Conservation (phyloP, 257 asterid genomes). For the Anisodus tanguticus region DNA sequence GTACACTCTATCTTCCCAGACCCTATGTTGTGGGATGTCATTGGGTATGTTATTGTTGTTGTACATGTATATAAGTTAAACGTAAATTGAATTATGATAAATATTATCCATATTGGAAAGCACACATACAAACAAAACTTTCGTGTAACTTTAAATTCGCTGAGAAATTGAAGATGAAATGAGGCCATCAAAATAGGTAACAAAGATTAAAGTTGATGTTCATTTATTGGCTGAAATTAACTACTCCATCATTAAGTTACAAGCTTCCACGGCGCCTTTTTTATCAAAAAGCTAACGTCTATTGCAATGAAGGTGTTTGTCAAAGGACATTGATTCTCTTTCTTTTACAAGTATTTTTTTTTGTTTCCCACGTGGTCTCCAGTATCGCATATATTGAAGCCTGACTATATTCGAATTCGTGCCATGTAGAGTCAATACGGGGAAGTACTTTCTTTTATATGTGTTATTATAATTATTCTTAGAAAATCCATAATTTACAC, state of each 20-base stretch:
- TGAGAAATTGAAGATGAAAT: neutral
- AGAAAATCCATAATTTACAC: neutral
- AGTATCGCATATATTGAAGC: too few relatives aligned
- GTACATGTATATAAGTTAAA: neutral
- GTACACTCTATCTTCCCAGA: too few relatives aligned
- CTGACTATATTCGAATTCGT: too few relatives aligned
- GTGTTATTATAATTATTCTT: neutral
- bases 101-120: neutral
- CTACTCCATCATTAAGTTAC: neutral
- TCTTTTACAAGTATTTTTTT: neutral
- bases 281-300: constrained; percentile 8
- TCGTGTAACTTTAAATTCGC: too few relatives aligned
- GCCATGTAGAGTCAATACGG: too few relatives aligned
- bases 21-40: too few relatives aligned
- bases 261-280: neutral
- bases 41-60: too few relatives aligned
- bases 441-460: neutral
- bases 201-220: neutral
- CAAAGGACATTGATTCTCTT: neutral
- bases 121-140: too few relatives aligned
- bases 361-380: too few relatives aligned
- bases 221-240: neutral
- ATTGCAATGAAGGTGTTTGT: neutral
- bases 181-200: constrained; percentile 24
- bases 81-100: too few relatives aligned